Evolutionary conservation across 2,329 filamentous ascomycete genomes (phyloP), one percentile per base, ranked within the genome.

Genomic region (Pseudogymnoascus sp.): DNA sequence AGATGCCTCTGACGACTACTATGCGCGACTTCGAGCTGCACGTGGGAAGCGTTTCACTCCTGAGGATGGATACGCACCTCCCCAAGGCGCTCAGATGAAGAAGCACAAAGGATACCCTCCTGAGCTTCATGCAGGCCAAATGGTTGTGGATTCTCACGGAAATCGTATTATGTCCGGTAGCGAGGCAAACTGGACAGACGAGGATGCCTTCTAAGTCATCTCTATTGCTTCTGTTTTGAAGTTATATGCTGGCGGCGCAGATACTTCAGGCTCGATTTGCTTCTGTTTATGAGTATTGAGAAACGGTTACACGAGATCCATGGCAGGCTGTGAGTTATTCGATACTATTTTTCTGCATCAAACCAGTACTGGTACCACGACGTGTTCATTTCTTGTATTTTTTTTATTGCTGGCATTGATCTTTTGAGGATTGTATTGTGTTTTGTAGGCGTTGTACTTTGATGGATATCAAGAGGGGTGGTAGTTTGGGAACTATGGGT

Each of bases 1-100:
- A 25, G 92, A 96, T 72, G 84, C 83, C 0, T 87, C 86, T 3
- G 90, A 94, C 64, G 93, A 94, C 73, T 95, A 96, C 74, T 95
- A 96, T 74, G 88, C 90, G 66, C 91, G 90, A 74, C 78, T 92
- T 61, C 83, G 88, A 63, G 86, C 87, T 33, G 81, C 87, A 5
- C 83, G 85, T 36, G 81, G 81, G 67, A 92, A 91, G 76, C 82
- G 88, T 51, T 80, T 83, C 64, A 79, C 77, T 21, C 79, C 80
- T 10, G 83, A 84, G 17, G 71, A 71, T 55, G 67, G 67, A 33
- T 66, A 66, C 48, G 67, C 63, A 48, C 61, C 64, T 51, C 62
- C 66, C 27, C 66, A 76, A 33, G 73, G 75, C 59, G 77, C 75
- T 68, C 77, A 80, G 64, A 68, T 75, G 25, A 87, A 86, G 75